Base-by-base conservation (phyloP, 1,139 yeast genomes). In the Saccharomyces hybrid region DNA sequence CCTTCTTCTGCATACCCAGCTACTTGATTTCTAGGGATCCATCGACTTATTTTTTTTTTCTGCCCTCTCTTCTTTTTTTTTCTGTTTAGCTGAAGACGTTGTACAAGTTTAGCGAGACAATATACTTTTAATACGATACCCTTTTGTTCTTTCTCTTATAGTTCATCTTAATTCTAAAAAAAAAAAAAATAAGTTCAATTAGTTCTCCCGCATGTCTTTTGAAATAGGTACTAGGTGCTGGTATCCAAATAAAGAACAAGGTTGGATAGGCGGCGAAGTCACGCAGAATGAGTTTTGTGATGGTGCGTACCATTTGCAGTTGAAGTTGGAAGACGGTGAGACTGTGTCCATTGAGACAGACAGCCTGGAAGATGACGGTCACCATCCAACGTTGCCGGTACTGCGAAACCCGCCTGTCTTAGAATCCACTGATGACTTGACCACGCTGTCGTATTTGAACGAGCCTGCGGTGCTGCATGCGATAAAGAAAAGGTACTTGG, bases 401-500 rank as follows among this genome's bases (percentile, higher is more conserved):
- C 79, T 93, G 66, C 81, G 99, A 70, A 93, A 93, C 70, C 98
- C 98, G 46, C 96, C 96, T 1, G 85, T 88, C 57, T 78, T 91
- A 60, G 99, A 56, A 34, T 56, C 56, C 5, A 89, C 95, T 28
- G 96, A 90, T 67, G 99, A 93, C 73, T 80, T 93, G 68, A 93
- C 98, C 1, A 84, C 91, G 56, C 78, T 93, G 59, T 89, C 97
- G 1, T 90, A 91, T 67, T 76, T 91, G 65, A 91, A 93, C 70
- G 98, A 93, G 69, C 98, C 99, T 0, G 90, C 95, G 3, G 96
- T 93, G 52, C 78, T 93, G 62, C 96, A 90, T 65, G 96, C 97
- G 16, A 90, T 93, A 70, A 86, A 84, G 65, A 82, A 88, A 63
- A 83, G 99, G 65, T 93, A 93, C 68, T 79, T 90, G 31, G 96